phyloP scores from a whole-genome alignment of 257 asterid species.

The Ballota nigra region DNA sequence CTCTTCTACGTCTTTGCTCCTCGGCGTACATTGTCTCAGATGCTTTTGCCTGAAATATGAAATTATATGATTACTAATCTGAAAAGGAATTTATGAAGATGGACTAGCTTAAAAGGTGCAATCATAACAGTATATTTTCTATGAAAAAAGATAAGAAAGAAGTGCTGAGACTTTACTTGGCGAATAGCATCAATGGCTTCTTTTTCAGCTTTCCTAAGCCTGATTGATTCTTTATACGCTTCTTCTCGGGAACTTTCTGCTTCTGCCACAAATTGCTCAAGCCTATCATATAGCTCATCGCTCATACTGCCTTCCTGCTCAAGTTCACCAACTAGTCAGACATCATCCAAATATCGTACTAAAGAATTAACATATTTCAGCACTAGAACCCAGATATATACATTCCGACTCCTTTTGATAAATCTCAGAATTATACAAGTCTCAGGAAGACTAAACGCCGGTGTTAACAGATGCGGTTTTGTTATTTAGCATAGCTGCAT shows the following conservation, averaged over 20 bases:
- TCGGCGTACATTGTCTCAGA: conserved; percentile 51
- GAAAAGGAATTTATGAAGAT: not conserved
- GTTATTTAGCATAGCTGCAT: not conserved
- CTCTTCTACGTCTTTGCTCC: conserved; percentile 59
- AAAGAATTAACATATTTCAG: conserved; percentile 1
- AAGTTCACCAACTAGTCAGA: conserved; percentile 27
- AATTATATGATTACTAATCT: conserved; percentile 9
- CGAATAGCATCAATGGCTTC: conserved; percentile 49
- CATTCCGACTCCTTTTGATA: not conserved
- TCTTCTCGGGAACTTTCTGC: conserved; percentile 69
- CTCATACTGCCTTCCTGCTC: conserved; percentile 55
- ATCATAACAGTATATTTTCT: not conserved
- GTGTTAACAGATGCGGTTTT: not conserved
- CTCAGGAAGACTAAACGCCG: not conserved
- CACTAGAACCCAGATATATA: not conserved
- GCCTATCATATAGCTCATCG: conserved; percentile 54
- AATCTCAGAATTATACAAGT: not conserved
- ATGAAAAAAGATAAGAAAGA: not conserved
- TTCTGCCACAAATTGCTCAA: conserved; percentile 60
- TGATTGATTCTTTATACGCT: conserved; percentile 66
- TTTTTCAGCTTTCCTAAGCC: conserved; percentile 72
- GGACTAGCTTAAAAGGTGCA: not conserved
- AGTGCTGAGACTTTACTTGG: conserved; percentile 42
- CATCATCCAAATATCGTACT: not conserved
- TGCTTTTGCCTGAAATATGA: conserved; percentile 50